phyloP scores from a whole-genome alignment of 2,329 filamentous ascomycete genomes.

The Colletotrichum neosansevieriae region DNA sequence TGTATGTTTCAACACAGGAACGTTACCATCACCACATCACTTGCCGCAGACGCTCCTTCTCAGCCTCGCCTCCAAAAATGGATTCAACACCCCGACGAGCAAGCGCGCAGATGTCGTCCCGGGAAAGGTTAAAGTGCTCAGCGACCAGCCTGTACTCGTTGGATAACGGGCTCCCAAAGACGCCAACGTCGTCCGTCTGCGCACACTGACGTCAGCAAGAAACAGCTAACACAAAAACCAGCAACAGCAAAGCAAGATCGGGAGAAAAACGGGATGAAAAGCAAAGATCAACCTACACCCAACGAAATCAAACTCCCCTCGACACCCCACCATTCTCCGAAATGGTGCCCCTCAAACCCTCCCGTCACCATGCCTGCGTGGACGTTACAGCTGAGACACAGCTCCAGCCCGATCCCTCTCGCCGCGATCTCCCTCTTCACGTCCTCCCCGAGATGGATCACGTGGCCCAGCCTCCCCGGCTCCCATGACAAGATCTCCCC shows the following conservation, averaged over 20 bases:
- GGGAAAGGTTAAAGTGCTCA: constrained; percentile 72
- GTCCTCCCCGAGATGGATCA: constrained; percentile 76
- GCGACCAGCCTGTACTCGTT: constrained; percentile 82
- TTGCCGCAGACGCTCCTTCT: constrained; percentile 67
- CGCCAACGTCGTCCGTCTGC: constrained; percentile 85
- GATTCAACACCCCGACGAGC: constrained; percentile 71
- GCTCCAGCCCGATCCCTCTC: constrained; percentile 73
- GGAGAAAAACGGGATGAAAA: neutral
- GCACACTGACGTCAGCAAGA: neutral
- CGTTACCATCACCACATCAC: constrained; percentile 59
- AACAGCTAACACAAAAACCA: neutral
- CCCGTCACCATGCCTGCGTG: constrained; percentile 78
- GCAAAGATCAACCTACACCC: constrained; percentile 67
- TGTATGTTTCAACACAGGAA: neutral
- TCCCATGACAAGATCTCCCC: constrained; percentile 71
- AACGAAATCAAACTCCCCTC: constrained; percentile 72
- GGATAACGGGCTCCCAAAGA: constrained; percentile 81
- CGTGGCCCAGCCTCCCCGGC: constrained; percentile 80
- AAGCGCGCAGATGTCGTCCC: constrained; percentile 61
- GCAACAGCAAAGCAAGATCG: neutral
- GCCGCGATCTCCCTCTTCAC: constrained; percentile 66
- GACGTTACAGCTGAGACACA: constrained; percentile 87
- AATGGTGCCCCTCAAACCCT: constrained; percentile 78
- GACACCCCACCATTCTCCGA: constrained; percentile 76
- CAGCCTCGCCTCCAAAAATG: constrained; percentile 74